Evolutionary conservation across 2,329 filamentous ascomycete species (phyloP), one percentile per base, ranked within the genome.

Genomic region (Pestalotiopsis sp.): DNA sequence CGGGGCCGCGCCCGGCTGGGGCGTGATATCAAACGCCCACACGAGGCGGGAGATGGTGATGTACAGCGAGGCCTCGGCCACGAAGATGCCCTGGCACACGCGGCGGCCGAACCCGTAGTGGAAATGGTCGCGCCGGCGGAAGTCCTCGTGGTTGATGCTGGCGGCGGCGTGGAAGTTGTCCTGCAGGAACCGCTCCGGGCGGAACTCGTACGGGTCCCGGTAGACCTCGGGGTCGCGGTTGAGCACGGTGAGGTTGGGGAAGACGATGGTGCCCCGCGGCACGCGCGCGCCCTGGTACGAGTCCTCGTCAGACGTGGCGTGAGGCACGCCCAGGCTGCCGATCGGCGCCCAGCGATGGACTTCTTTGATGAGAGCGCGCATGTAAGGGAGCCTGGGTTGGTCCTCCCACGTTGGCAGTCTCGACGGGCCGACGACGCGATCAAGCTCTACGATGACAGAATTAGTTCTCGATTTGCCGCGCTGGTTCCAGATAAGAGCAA

Each of bases 341-440:
- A 66, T 36, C 17, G 56, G 31, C 12, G 52, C 20, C 56, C 58
- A 67, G 12, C 65, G 56, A 38, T 61, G 25, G 12, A 31, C 57
- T 31, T 67, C 65, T 45, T 61, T 60, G 38, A 67, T 62, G 11
- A 67, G 39, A 17, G 65, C 56, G 11, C 56, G 56, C 9, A 67
- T 38, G 38, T 60, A 61, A 12, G 65, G 65, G 20, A 67, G 56
- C n/a, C 45, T 36, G 9, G 56, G 13, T 20, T 45, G 9, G 49
- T 67, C 65, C 20, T 67, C 38, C 23, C 20, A 67, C n/a, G 14
- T 52, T n/a, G 65, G 65, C 23, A 67, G 31, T 17, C 65, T 17
- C 20, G 14, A 57, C n/a, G 39, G 13, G n/a, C 65, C 65, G 20
- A 67, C 38, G 36, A 61, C 65, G 11, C 25, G 20, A 23, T 67